phyloP scores from a whole-genome alignment of 495 filamentous ascomycete species.

The Barbatosphaeria neglecta region DNA sequence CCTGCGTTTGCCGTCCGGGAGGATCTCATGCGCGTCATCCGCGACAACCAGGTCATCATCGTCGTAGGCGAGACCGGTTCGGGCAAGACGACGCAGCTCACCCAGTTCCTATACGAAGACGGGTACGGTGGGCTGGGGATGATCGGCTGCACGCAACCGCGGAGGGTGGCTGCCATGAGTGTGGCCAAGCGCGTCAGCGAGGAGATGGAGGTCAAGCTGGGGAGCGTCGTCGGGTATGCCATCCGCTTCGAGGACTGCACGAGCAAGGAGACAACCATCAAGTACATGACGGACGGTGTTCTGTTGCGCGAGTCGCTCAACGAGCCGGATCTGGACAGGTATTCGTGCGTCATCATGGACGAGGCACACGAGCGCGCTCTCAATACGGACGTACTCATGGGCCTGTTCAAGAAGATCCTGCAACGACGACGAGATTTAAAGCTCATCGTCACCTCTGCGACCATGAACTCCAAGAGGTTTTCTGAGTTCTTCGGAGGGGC shows the following conservation, averaged over 20 bases:
- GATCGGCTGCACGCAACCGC: constrained; percentile 92
- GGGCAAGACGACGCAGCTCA: constrained; percentile 92
- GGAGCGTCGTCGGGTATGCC: constrained; percentile 83
- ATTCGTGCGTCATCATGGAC: constrained; percentile 99
- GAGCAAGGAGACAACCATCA: constrained; percentile 85
- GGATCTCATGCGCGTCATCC: constrained; percentile 85
- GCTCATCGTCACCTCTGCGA: constrained; percentile 94
- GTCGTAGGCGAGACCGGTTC: constrained; percentile 96
- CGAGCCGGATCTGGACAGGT: constrained; percentile 86
- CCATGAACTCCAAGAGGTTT: constrained; percentile 96
- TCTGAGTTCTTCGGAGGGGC: constrained; percentile 96
- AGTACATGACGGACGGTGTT: constrained; percentile 99
- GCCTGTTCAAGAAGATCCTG: constrained; percentile 92
- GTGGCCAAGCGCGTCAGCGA: constrained; percentile 97
- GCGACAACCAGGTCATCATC: constrained; percentile 94
- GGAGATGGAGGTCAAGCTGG: constrained; percentile 96
- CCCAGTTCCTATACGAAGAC: constrained; percentile 90
- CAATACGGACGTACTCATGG: constrained; percentile 97
- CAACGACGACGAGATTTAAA: constrained; percentile 84
- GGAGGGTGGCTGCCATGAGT: constrained; percentile 95
- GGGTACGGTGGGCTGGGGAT: constrained; percentile 78
- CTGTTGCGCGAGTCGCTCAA: constrained; percentile 85
- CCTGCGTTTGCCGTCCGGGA: constrained; percentile 96
- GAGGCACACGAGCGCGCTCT: constrained; percentile 95
- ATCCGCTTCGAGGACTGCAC: constrained; percentile 99